phyloP scores from a whole-genome alignment of 805 yeast genomes.

The Candida qinlingensis region DNA sequence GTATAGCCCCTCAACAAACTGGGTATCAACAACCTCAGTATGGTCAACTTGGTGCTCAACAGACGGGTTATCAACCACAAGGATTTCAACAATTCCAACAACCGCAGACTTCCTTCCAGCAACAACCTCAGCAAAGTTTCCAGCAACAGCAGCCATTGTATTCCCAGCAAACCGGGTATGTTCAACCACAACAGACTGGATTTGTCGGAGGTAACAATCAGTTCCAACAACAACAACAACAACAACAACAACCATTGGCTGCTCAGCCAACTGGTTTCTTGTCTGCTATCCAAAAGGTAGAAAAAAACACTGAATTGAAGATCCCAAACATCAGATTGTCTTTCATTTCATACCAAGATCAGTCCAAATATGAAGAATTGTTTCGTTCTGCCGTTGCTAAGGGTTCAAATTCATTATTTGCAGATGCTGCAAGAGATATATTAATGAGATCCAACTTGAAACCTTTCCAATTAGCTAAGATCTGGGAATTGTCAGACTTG shows the following conservation, averaged over 20 bases:
- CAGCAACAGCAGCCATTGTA: constrained; percentile 12
- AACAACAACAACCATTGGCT: constrained; percentile 28
- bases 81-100: constrained; percentile 14
- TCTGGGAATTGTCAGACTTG: constrained; percentile 91
- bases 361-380: constrained; percentile 77
- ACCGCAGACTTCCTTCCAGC: constrained; percentile 12
- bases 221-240: constrained; percentile 23
- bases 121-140: constrained; percentile 12
- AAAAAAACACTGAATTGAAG: constrained; percentile 52
- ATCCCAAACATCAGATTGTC: constrained; percentile 76
- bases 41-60: constrained; percentile 21
- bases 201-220: constrained; percentile 15
- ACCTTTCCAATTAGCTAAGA: constrained; percentile 71
- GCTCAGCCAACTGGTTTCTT: constrained; percentile 39
- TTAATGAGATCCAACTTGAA: constrained; percentile 73
- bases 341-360: constrained; percentile 81
- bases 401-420: constrained; percentile 46
- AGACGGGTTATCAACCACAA: constrained; percentile 24
- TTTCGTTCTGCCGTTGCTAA: constrained; percentile 72
- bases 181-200: constrained; percentile 23
- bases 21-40: constrained; percentile 18
- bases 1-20: constrained; percentile 13
- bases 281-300: constrained; percentile 24
- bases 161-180: constrained; percentile 18
- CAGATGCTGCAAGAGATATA: constrained; percentile 73